Base-by-base conservation (phyloP, 257 asterid species). In the Mentha longifolia region DNA sequence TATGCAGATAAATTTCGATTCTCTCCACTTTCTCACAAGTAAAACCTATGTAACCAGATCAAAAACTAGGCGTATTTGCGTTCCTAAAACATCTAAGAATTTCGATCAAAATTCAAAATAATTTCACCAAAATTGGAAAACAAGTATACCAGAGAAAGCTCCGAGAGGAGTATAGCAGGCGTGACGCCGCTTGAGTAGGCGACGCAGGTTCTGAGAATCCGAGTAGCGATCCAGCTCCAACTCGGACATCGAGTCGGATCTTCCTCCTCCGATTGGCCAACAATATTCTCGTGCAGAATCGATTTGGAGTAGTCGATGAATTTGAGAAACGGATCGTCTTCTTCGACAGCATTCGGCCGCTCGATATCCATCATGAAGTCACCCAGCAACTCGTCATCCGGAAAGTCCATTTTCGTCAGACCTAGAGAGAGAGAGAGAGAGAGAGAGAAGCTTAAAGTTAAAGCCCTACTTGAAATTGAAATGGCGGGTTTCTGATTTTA, bases 171-270 rank as follows among this genome's bases (percentile, higher is more conserved):
- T 82, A 94, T 89, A 13, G 99, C 98, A 50, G 97, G 85, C 58
- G 99, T 94, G 62, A 94, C 99, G 9, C 99, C 99, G 41, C 97
- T 91, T 11, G 99, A 88, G 75, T 89, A 91, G 35, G 93, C 77
- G 45, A 79, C 81, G 57, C 98, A 92, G 65, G 89, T 88, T 76
- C 75, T 85, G 54, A 95, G 98, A 62, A 91, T 87, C 79, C 87
- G 84, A 71, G 72, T 84, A 16, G 83, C 81, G 19, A 86, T 86
- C 99, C 99, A 94, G 78, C 96, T 89, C 97, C 98, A 94, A 19
- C 97, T 78, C 9, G 96, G 91, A 14, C 77, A 75, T 50, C 71
- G 68, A 61, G 33, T 28, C 71, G 80, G n/a, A 16, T 76, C 85
- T 16, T 82, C 87, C 65, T 78, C 85, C 66, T 76, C 86, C 16